These are phyloP conservation scores for Pseudogymnoascus sp. DNA, from an alignment of 2,329 filamentous ascomycete genomes.

Conservation along the genomic window DNA sequence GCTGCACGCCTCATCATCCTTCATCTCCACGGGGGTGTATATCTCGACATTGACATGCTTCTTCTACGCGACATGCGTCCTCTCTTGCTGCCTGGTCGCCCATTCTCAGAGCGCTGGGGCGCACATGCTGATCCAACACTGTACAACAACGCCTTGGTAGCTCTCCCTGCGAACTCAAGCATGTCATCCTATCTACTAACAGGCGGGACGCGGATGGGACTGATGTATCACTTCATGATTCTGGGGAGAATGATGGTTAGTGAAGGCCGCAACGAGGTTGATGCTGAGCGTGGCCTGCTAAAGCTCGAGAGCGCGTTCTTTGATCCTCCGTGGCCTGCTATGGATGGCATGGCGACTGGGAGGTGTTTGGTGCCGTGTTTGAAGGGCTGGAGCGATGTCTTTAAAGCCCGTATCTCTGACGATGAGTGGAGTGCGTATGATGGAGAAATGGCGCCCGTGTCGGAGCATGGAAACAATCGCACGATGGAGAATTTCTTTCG, in stretches of 20 bases:
- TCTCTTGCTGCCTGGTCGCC: not conserved
- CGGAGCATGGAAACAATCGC: not conserved
- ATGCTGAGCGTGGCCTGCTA: not conserved
- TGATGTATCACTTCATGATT: not conserved
- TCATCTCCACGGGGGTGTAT: not conserved
- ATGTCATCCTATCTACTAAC: not conserved
- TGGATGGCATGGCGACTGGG: not conserved
- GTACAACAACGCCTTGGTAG: not conserved
- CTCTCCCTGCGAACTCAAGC: not conserved
- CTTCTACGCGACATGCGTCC: constrained; percentile 2
- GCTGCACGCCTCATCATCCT: constrained; percentile 4
- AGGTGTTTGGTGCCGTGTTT: not conserved
- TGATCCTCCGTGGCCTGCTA: not conserved
- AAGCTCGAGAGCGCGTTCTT: not conserved
- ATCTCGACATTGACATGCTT: not conserved
- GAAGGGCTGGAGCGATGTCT: not conserved
- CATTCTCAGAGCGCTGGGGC: not conserved
- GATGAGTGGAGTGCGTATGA: constrained; percentile 3
- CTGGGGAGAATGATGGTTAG: not conserved
- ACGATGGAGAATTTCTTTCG: constrained; percentile 2
- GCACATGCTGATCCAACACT: not conserved
- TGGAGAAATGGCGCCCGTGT: not conserved
- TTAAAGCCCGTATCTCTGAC: not conserved
- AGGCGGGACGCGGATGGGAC: not conserved
- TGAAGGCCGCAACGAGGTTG: not conserved